Evolutionary conservation across 306 rosid species (phyloP).

Genomic region (Alnus rubra): DNA sequence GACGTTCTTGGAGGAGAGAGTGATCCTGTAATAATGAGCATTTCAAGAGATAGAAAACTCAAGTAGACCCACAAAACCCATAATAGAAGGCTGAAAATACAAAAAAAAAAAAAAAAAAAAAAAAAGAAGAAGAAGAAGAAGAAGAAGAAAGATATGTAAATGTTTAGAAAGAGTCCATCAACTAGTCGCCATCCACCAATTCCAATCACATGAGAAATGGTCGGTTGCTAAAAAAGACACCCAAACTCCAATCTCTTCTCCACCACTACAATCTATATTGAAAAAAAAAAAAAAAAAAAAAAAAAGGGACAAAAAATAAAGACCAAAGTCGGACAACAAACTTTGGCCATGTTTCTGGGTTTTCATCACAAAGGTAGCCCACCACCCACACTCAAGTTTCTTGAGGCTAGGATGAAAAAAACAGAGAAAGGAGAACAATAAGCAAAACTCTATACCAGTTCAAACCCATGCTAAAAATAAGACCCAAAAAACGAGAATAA

Average conservation of each 20-base stretch:
- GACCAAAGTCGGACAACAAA: slow-evolving; percentile 29
- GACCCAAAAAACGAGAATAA: too few species aligned
- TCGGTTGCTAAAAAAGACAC: slow-evolving; percentile 28
- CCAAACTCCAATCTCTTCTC: slow-evolving; percentile 27
- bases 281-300: slow-evolving; percentile 3
- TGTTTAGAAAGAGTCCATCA: slow-evolving; percentile 15
- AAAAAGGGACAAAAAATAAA: not conserved
- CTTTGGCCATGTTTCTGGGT: slow-evolving; percentile 35
- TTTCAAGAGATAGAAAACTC: slow-evolving; percentile 4
- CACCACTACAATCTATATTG: slow-evolving; percentile 18
- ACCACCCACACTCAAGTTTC: slow-evolving; percentile 47
- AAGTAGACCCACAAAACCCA: slow-evolving; percentile 20
- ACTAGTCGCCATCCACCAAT: slow-evolving; percentile 17
- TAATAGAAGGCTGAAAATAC: slow-evolving; percentile 1
- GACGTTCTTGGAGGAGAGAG: too few species aligned
- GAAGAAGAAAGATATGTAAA: not conserved
- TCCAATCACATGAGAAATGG: slow-evolving; percentile 23
- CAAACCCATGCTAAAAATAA: too few species aligned
- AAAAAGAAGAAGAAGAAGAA: too few species aligned
- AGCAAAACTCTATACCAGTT: slow-evolving; percentile 16
- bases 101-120: not conserved
- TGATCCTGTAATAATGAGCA: not conserved
- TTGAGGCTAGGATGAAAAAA: slow-evolving; percentile 39
- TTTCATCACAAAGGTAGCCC: slow-evolving; percentile 43
- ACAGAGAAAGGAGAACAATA: slow-evolving; percentile 5